Evolutionary conservation across 2,329 filamentous ascomycete species (phyloP).

Genomic region (Tothia fuscella): DNA sequence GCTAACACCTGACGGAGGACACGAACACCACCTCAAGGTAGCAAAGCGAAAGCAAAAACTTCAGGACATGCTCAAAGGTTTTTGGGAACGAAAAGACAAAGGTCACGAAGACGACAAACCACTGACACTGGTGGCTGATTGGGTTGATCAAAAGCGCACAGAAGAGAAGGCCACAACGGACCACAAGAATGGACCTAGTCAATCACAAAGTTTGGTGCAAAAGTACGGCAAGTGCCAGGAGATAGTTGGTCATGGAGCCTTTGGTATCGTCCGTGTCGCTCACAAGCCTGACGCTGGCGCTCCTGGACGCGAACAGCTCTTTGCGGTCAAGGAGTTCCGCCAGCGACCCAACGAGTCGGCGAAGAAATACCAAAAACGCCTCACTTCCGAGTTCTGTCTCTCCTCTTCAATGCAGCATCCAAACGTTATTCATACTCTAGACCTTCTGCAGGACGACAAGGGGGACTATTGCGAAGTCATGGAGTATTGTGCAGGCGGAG

Average conservation of each 20-base stretch:
- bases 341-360: conserved; percentile 86
- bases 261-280: conserved; percentile 93
- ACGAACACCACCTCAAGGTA: conserved; percentile 81
- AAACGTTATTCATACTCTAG: conserved; percentile 95
- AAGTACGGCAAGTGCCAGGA: conserved; percentile 99
- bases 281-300: conserved; percentile 86
- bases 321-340: conserved; percentile 96
- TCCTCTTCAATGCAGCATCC: conserved; percentile 93
- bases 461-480: conserved; percentile 98
- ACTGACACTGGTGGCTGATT: conserved; percentile 83
- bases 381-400: conserved; percentile 97
- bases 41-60: conserved; percentile 90
- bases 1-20: conserved; percentile 52
- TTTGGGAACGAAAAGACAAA: conserved; percentile 67
- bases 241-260: conserved; percentile 87
- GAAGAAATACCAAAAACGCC: conserved; percentile 94
- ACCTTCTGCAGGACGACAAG: conserved; percentile 89
- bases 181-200: conserved; percentile 63
- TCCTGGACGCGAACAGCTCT: conserved; percentile 69
- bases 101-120: conserved; percentile 57
- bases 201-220: conserved; percentile 71
- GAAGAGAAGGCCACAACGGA: conserved; percentile 66
- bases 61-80: conserved; percentile 76
- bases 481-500: conserved; percentile 96
- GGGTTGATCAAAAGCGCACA: conserved; percentile 85